Evolutionary conservation across 2,329 filamentous ascomycete species (phyloP).

Genomic region (Rutstroemia sp.): DNA sequence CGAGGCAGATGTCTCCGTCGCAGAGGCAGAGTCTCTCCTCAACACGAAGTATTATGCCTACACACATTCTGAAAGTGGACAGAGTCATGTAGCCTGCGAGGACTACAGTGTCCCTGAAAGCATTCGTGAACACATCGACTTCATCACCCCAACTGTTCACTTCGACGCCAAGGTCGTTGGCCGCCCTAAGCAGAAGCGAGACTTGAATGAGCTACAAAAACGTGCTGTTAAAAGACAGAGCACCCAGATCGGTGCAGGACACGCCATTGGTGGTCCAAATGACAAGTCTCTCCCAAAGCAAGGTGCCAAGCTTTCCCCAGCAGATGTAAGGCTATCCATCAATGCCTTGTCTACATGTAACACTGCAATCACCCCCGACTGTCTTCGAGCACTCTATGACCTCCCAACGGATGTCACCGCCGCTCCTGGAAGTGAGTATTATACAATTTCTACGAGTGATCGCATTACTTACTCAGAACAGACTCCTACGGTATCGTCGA

Average conservation of each 20-base stretch:
- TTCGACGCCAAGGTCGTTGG: conserved; percentile 11
- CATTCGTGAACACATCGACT: conserved; percentile 10
- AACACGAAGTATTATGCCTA: conserved; percentile 37
- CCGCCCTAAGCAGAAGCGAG: conserved; percentile 3
- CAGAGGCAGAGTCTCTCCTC: conserved; percentile 43
- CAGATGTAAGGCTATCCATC: neutral
- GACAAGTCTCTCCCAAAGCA: conserved; percentile 29
- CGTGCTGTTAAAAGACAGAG: neutral
- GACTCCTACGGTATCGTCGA: conserved; percentile 46
- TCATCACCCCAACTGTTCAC: conserved; percentile 13
- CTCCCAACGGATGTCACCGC: conserved; percentile 33
- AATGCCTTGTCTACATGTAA: conserved; percentile 35
- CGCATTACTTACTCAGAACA: neutral
- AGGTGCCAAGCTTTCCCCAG: conserved; percentile 11
- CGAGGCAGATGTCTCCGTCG: conserved; percentile 29
- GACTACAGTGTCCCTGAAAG: conserved; percentile 11
- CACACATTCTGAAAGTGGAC: conserved; percentile 14
- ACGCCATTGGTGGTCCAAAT: conserved; percentile 29
- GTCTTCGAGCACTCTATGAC: conserved; percentile 43
- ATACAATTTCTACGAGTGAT: no score
- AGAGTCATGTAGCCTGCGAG: conserved; percentile 14
- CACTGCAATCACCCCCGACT: conserved; percentile 46
- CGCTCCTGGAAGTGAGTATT: conserved; percentile 9
- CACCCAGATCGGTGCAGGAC: conserved; percentile 34
- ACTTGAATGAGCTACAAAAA: neutral